Percentiles rank a stretch among this genome's conserved stretches.
phyloP scores from a whole-genome alignment of 345 rosid species.

The Xanthoceras sorbifolium region DNA sequence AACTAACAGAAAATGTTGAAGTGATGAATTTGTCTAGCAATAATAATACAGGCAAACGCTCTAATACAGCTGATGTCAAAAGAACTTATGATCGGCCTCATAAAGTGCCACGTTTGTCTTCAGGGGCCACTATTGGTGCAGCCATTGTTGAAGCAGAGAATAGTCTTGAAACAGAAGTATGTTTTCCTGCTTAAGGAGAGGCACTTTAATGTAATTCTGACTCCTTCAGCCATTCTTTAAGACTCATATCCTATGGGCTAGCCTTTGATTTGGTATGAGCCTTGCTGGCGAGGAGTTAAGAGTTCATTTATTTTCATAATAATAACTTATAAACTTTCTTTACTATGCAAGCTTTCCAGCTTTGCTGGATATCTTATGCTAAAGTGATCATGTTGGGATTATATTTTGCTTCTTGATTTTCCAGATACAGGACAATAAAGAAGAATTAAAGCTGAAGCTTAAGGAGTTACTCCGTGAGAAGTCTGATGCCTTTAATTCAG shows the following conservation, averaged over 20 bases:
- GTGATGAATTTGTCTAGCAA: slow-evolving; percentile 4
- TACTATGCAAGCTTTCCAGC: not conserved
- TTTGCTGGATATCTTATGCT: not conserved
- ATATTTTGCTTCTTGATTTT: slow-evolving; percentile 15
- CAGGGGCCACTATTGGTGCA: slow-evolving; percentile 66
- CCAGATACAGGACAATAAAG: slow-evolving; percentile 64
- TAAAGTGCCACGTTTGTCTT: slow-evolving; percentile 55
- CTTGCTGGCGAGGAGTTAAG: slow-evolving; percentile 53
- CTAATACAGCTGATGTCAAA: slow-evolving; percentile 24
- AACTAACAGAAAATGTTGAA: slow-evolving; percentile 27
- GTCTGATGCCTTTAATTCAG: slow-evolving; percentile 67
- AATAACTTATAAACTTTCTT: not conserved
- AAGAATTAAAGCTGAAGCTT: slow-evolving; percentile 70
- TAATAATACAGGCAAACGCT: not conserved
- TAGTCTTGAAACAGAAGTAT: slow-evolving; percentile 76
- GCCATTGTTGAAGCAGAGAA: slow-evolving; percentile 78
- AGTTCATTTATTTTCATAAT: slow-evolving; percentile 12
- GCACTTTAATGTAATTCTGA: slow-evolving; percentile 45
- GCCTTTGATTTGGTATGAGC: slow-evolving; percentile 50
- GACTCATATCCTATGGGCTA: slow-evolving; percentile 40
- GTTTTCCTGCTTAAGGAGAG: slow-evolving; percentile 52
- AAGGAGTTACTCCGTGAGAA: slow-evolving; percentile 70
- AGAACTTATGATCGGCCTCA: slow-evolving; percentile 33
- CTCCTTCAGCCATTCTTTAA: slow-evolving; percentile 43
- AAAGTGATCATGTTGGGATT: not conserved